Conservation (phyloP, 768 basidiomycete genomes). For the Lepiota brunneoincarnata region DNA sequence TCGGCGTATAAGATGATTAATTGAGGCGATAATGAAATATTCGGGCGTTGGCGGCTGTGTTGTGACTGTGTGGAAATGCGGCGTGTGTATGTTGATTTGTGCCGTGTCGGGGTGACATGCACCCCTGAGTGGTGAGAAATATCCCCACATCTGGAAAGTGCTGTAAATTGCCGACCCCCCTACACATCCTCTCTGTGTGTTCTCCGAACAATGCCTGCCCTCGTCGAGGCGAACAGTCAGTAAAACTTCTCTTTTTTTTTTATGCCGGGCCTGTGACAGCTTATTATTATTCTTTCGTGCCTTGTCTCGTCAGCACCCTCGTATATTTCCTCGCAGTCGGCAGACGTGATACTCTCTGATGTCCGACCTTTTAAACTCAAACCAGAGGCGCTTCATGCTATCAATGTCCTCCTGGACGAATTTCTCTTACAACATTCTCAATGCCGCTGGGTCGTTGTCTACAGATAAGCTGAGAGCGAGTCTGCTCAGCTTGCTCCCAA, state of each 20-base stretch:
- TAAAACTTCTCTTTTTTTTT: conserved; percentile 12
- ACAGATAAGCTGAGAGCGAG: conserved; percentile 74
- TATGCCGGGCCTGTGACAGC: conserved; percentile 3
- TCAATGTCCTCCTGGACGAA: conserved; percentile 86
- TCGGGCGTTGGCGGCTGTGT: too few species aligned
- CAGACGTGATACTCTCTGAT: conserved; percentile 90
- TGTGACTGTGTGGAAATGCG: too few species aligned
- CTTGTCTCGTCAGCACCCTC: conserved; percentile 46
- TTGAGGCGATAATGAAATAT: too few species aligned
- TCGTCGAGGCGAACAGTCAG: conserved; percentile 40
- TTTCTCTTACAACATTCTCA: conserved; percentile 73
- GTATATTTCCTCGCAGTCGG: conserved; percentile 81
- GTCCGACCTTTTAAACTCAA: conserved; percentile 88
- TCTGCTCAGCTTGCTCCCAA: conserved; percentile 71
- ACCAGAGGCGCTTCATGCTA: conserved; percentile 67
- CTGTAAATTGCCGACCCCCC: background rate
- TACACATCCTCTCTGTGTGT: conserved; percentile 19
- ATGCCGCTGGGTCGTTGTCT: conserved; percentile 60
- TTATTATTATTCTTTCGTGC: too few species aligned
- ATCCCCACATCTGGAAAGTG: conserved; percentile 9
- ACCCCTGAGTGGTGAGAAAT: conserved; percentile 13
- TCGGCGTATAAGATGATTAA: too few species aligned
- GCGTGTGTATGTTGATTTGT: too few species aligned
- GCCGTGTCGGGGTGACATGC: background rate
- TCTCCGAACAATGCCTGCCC: conserved; percentile 40